Base-by-base conservation (phyloP, 2,329 filamentous ascomycete species). In the Phialemoniopsis sp. region DNA sequence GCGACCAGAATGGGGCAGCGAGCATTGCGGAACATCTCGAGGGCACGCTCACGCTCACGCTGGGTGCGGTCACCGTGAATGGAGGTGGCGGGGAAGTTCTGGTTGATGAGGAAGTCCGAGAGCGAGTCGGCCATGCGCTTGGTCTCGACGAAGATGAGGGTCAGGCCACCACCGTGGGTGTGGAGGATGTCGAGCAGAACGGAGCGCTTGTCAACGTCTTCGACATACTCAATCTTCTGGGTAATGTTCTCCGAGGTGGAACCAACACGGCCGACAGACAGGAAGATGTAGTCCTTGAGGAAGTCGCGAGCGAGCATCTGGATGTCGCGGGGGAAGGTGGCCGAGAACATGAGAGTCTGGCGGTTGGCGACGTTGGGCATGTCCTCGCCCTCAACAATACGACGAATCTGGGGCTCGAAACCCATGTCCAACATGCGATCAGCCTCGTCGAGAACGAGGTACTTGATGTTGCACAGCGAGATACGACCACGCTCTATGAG, bases 361-460 rank as follows among this genome's bases (percentile, higher is more conserved):
- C 93, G 90, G 55, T 78, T 73, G 50, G 82, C 72, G 45, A 91
- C 87, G 38, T 68, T 66, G 42, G 93, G 93, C 93, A 98, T 98
- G 57, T 98, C 93, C 71, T 97, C 93, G 45, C 89, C 89, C 70
- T 97, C 91, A 34, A 98, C 93, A 58, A 98, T 97, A 57, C 91
- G 87, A 59, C 93, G 90, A 62, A 98, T 98, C 73, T 98, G 93
- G 58, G 93, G 93, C 76, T 98, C 93, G 78, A 98, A 98, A 93
- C 93, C 93, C 93, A 98, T 98, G 79, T 98, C 93, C 78, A 98
- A 78, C 93, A 98, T 98, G 66, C 93, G 93, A 75, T 98, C 93
- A 66, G 93, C 93, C 80, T 98, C 93, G 56, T 98, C 93, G 40
- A 98, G 87, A 55, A 98, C 89, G 46, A 98, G 80, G 64, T 98